phyloP scores from a whole-genome alignment of 768 basidiomycete genomes.

The Kwoniella pini region DNA sequence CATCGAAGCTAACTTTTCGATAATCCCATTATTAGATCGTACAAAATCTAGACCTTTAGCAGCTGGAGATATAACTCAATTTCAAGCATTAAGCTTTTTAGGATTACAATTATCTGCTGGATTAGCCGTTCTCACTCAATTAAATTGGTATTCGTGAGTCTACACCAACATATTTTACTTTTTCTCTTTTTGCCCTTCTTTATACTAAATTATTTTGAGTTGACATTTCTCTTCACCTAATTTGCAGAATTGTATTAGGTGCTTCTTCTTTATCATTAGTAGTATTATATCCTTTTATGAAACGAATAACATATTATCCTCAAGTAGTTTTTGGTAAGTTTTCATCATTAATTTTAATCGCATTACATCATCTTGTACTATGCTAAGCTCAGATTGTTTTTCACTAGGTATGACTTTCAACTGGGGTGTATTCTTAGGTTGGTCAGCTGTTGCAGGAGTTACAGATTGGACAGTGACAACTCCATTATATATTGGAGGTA shows the following conservation, averaged over 20 bases:
- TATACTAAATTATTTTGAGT: too few species aligned
- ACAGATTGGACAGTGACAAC: conserved; percentile 79
- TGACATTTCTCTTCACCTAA: too few species aligned
- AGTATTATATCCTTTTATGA: conserved; percentile 91
- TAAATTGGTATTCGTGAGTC: conserved; percentile 90
- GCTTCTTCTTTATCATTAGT: conserved; percentile 88
- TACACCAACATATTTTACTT: too few species aligned
- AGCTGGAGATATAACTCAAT: conserved; percentile 70
- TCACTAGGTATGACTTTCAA: conserved; percentile 84
- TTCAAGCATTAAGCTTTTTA: conserved; percentile 78
- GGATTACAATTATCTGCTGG: conserved; percentile 78
- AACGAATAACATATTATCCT: conserved; percentile 94
- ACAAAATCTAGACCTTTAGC: conserved; percentile 88
- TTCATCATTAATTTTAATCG: not conserved
- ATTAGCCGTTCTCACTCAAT: conserved; percentile 78
- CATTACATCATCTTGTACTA: not conserved
- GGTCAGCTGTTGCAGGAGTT: conserved; percentile 84
- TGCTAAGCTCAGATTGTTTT: not conserved
- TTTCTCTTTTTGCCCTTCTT: too few species aligned
- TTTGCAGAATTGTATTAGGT: conserved; percentile 87
- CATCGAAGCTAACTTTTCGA: too few species aligned
- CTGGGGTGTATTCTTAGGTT: conserved; percentile 94
- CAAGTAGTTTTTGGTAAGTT: conserved; percentile 84
- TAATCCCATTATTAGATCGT: too few species aligned
- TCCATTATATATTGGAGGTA: conserved; percentile 84